Evolutionary conservation across 1,139 yeast genomes (phyloP).

Genomic region (Yarrowia galli): DNA sequence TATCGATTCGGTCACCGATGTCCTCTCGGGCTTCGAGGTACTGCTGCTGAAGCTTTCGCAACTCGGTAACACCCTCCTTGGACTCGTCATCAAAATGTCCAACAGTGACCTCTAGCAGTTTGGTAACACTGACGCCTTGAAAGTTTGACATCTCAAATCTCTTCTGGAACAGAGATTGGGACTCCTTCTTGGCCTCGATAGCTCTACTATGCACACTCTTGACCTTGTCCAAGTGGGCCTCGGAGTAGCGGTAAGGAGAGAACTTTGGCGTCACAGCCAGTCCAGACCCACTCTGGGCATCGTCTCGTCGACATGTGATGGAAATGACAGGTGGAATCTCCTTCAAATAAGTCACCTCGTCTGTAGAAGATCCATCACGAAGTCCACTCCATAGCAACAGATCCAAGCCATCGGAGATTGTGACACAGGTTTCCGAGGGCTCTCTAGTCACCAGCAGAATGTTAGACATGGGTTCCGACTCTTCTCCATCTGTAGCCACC

Average conservation of each 20-base stretch:
- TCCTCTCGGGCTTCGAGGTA: conserved; percentile 39
- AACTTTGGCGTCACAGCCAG: conserved; percentile 52
- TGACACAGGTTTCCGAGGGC: conserved; percentile 40
- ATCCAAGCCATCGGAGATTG: conserved; percentile 41
- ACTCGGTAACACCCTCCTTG: conserved; percentile 40
- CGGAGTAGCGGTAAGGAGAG: conserved; percentile 58
- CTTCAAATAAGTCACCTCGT: conserved; percentile 48
- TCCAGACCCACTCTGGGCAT: conserved; percentile 50
- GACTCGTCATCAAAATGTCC: conserved; percentile 45
- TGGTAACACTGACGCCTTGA: conserved; percentile 51
- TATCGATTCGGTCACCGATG: conserved; percentile 39
- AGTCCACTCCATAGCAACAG: conserved; percentile 39
- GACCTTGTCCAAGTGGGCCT: conserved; percentile 46
- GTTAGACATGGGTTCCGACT: conserved; percentile 34
- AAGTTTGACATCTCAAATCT: conserved; percentile 43
- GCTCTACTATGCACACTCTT: conserved; percentile 42
- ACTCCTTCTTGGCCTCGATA: conserved; percentile 45
- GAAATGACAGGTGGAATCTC: conserved; percentile 54
- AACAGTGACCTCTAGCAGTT: conserved; percentile 48
- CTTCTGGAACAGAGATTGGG: conserved; percentile 42
- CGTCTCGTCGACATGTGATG: conserved; percentile 52
- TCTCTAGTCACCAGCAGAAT: conserved; percentile 22
- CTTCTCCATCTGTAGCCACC: conserved; percentile 42
- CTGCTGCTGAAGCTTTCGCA: conserved; percentile 43
- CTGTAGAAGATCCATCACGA: conserved; percentile 40